Base-by-base conservation (phyloP, 148 eudicot genomes). In the Silene conica region DNA sequence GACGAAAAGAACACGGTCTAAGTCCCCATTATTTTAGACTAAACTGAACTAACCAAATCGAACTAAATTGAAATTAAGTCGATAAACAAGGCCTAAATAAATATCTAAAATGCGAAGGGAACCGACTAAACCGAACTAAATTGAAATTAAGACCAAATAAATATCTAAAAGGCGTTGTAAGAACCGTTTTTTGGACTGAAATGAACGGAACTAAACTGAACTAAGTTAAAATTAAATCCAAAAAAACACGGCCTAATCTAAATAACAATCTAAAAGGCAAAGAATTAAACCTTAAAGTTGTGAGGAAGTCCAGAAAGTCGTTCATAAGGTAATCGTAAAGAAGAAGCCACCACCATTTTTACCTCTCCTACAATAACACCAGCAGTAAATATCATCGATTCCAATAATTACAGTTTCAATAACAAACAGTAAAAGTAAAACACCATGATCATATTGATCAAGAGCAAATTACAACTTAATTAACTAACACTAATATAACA, bases 261-360 rank as follows among this genome's bases (percentile, higher is more conserved):
- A 58, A n/a, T 7, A 11, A n/a, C 2, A 26, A 26, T n/a, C 61
- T 9, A 4, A 55, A 4, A 9, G 50, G 31, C 43, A 15, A 14
- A 25, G 11, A 2, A 20, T 8, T 0, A 26, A 61, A 79, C 81
- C 81, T 73, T 79, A 60, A 67, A 19, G 20, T 22, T 69, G 63
- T 38, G 31, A 50, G 64, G 34, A 64, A 79, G 18, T 74, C 77
- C 77, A 79, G 18, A 68, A 61, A 77, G 60, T 26, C 57, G 46
- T 21, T 79, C 81, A 69, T 73, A 61, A 11, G 81, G 70, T 58
- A 79, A 41, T 28, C 74, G 81, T 73, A 79, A 50, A 48, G 81
- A 79, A 73, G 81, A 73, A 52, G 81, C 81, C 61, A 73, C 81
- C 63, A 79, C 81, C 81, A 79, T 79, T 68, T 13, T 61, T 62